Percentiles rank a stretch among this genome's conserved stretches.
Evolutionary conservation across 2,329 filamentous ascomycete species (phyloP).

Genomic region (Pseudogymnoascus sp.): DNA sequence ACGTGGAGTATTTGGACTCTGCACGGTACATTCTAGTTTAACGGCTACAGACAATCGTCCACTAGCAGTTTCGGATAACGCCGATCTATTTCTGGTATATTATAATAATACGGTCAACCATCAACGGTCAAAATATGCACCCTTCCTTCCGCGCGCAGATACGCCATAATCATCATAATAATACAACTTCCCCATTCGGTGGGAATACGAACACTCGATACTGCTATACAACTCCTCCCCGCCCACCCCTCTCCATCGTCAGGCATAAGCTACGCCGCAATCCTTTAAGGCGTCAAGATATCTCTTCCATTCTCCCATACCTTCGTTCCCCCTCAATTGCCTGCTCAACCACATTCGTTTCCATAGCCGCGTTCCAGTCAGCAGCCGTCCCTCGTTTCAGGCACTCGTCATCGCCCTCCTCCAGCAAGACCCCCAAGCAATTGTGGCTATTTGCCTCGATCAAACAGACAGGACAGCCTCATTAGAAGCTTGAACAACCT

Average conservation of each 20-base stretch:
- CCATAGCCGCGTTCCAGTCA: not conserved
- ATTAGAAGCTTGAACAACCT: not conserved
- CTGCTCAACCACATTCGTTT: constrained; percentile 5
- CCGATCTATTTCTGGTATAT: constrained; percentile 6
- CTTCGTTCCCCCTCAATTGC: constrained; percentile 4
- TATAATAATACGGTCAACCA: not conserved
- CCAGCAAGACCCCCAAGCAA: not conserved
- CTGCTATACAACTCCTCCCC: not conserved
- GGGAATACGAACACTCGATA: not conserved
- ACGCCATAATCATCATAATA: constrained; percentile 7
- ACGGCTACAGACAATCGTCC: not conserved
- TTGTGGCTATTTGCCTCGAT: not conserved
- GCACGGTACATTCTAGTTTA: not conserved
- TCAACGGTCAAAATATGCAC: constrained; percentile 4
- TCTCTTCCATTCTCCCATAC: not conserved
- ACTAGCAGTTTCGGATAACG: not conserved
- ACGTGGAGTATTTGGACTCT: not conserved
- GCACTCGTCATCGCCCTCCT: not conserved
- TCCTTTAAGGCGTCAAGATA: not conserved
- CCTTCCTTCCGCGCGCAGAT: not conserved
- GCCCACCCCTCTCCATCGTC: not conserved
- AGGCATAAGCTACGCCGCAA: not conserved
- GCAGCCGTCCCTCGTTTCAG: not conserved
- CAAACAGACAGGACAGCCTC: not conserved
- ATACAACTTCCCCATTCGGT: constrained; percentile 7